Base-by-base conservation (phyloP, 2,329 filamentous ascomycete genomes). In the Colletotrichum euphorbiae region DNA sequence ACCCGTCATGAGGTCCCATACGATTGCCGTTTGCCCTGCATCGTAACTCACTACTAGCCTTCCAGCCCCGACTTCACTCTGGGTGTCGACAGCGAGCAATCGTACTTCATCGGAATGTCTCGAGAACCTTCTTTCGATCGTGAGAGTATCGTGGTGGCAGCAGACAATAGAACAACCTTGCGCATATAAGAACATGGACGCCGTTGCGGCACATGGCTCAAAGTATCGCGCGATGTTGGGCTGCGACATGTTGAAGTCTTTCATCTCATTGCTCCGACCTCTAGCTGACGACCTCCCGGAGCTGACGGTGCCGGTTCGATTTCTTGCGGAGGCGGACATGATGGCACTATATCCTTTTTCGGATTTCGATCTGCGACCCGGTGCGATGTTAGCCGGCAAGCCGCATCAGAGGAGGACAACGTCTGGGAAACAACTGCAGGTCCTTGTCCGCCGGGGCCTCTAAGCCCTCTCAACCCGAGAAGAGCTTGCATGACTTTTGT, bases 1-100 rank as follows among this genome's bases (percentile, higher is more conserved):
- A 55, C 96, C 96, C 0, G 93, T 97, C 81, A 97, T 89, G 69
- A 98, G 85, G 80, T 99, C 95, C 96, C 96, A 99, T 7, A 98
- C 93, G 76, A 98, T 97, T 4, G 94, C 93, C 1, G 93, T 97
- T 78, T 95, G 93, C 42, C 93, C 91, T 17, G 88, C 88, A 83
- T 99, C 96, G 75, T 97, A 98, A 81, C 94, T 98, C 70, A 97
- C 93, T 2, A 97, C 94, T 69, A 97, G 81, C 71, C 94, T 87
- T 31, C 95, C 96, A 1, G 91, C 90, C 3, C 94, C 94, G 69
- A 89, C 83, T 73, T 98, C 94, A 78, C 94, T 98, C 63, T 93
- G 89, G 76, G 94, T 98, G 78, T 99, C 96, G 60, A 97, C 94
- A 1, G 91, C 90, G 62, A 99, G 89, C 75, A 97, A 86, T 62